A percentile compares a stretch with the other conserved stretches of the same genome.
These are phyloP conservation scores for Primulina tabacum DNA, from an alignment of 257 asterid genomes.

Conservation along the genomic window DNA sequence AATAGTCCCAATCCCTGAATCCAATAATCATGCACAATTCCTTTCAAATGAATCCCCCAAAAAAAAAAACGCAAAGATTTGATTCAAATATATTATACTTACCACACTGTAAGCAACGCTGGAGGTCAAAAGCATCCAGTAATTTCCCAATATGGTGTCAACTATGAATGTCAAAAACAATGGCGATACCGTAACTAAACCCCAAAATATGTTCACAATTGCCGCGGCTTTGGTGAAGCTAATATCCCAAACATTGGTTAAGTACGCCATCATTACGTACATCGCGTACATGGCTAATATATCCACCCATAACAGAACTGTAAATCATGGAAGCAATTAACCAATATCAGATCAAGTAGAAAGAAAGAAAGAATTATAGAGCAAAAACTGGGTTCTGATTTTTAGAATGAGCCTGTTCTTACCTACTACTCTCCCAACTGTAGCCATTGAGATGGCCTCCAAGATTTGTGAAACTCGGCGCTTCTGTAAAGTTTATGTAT, in stretches of 20 bases:
- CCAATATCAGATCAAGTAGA: background rate
- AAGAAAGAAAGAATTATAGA: background rate
- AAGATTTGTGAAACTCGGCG: background rate
- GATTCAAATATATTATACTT: background rate
- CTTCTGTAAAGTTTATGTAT: background rate
- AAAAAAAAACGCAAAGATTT: no score
- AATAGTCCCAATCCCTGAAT: constrained; percentile 39
- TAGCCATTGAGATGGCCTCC: constrained; percentile 24
- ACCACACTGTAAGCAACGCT: constrained; percentile 21
- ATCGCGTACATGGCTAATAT: constrained; percentile 34
- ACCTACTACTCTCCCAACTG: constrained; percentile 36
- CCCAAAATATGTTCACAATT: constrained; percentile 29
- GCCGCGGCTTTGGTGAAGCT: constrained; percentile 37
- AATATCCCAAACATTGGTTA: constrained; percentile 38
- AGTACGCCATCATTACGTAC: constrained; percentile 35
- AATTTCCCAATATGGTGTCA: constrained; percentile 2
- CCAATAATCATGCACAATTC: background rate
- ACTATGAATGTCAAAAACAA: constrained; percentile 11
- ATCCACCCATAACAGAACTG: constrained; percentile 41
- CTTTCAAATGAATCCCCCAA: no score
- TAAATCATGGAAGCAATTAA: background rate
- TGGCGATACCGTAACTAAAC: constrained; percentile 21
- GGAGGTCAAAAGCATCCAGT: constrained; percentile 15
- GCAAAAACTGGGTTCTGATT: background rate
- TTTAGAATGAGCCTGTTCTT: background rate